These are phyloP conservation scores for Nematodospora valgi DNA, from an alignment of 805 yeast genomes.

Conservation along the genomic window DNA sequence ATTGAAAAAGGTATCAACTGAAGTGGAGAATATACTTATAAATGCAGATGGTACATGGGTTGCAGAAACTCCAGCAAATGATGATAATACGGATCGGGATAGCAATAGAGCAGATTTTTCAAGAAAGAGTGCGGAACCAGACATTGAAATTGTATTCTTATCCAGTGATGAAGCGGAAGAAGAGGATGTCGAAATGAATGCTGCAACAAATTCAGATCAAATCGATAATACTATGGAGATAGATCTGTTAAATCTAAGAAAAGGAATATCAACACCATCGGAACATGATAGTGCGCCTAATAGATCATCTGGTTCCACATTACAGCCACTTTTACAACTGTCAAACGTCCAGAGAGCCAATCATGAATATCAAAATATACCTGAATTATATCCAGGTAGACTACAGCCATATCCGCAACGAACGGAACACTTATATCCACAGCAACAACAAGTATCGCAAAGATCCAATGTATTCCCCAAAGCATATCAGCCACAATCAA, in stretches of 20 bases:
- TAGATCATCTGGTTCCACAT: no score
- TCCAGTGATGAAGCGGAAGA: slow-evolving; percentile 21
- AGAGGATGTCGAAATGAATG: no score
- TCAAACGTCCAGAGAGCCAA: no score
- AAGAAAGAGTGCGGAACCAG: slow-evolving; percentile 13
- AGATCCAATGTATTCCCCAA: no score
- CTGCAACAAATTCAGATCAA: no score
- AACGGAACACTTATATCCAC: not conserved
- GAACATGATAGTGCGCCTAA: no score
- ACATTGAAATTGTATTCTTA: slow-evolving; percentile 44
- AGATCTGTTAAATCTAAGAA: no score
- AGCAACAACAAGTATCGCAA: not conserved
- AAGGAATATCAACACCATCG: no score
- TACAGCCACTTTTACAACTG: no score
- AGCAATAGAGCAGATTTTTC: slow-evolving; percentile 1
- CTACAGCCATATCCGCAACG: not conserved
- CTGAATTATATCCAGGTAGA: not conserved
- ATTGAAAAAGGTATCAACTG: slow-evolving; percentile 44
- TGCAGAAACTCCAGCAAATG: slow-evolving; percentile 10
- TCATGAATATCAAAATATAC: no score
- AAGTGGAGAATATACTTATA: slow-evolving; percentile 64
- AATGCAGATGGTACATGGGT: slow-evolving; percentile 75
- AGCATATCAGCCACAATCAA: no score
- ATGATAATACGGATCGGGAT: not conserved
- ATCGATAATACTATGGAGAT: no score